Evolutionary conservation across 345 rosid genomes (phyloP).

Genomic region (Euphorbia pulcherrima): DNA sequence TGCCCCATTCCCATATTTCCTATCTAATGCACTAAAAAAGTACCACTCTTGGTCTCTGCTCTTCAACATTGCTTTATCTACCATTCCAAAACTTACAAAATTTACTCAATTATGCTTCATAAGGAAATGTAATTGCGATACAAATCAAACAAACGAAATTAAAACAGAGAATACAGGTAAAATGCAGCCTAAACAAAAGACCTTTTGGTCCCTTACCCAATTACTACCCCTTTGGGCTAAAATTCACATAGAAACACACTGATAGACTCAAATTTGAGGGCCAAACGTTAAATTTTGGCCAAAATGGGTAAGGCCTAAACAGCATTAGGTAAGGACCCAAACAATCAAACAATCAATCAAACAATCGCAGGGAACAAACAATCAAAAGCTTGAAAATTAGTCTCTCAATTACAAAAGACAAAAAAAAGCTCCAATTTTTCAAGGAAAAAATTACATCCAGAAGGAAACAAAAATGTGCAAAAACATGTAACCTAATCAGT

Average conservation of each 20-base stretch:
- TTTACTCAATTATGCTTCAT: not conserved
- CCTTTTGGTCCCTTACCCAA: no score
- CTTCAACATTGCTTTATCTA: conserved; percentile 55
- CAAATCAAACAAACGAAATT: not conserved
- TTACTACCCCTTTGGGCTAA: no score
- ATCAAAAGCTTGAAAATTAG: not conserved
- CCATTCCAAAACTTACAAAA: not conserved
- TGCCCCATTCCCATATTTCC: conserved; percentile 66
- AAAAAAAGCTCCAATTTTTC: not conserved
- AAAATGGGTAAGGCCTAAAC: no score
- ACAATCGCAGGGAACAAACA: not conserved
- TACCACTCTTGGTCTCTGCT: conserved; percentile 75
- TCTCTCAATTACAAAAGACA: not conserved
- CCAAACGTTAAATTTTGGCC: no score
- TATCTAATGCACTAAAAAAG: conserved; percentile 71
- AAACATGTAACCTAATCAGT: not conserved
- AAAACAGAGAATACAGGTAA: not conserved
- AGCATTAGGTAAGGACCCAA: not conserved
- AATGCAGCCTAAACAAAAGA: no score
- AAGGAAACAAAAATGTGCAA: not conserved
- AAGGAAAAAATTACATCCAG: not conserved
- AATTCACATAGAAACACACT: no score
- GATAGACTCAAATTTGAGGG: no score
- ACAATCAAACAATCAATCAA: not conserved
- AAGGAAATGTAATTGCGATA: not conserved